Evolutionary conservation across 139 green algal species (phyloP).

Genomic region (Desmodesmus armatus): DNA sequence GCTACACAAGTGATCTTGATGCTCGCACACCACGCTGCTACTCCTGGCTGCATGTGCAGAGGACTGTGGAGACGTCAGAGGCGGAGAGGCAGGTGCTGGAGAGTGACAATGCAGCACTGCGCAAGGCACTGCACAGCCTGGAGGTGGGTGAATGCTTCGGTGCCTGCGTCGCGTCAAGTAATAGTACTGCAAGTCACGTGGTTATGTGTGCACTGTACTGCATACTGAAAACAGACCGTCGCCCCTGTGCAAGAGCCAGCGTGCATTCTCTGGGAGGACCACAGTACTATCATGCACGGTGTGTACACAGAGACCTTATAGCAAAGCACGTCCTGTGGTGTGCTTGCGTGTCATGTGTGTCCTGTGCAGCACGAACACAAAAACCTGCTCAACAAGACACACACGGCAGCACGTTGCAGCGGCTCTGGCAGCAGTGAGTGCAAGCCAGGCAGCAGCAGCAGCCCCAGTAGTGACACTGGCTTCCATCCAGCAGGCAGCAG

Average conservation of each 20-base stretch:
- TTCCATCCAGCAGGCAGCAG: too few species aligned
- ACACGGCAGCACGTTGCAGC: background rate
- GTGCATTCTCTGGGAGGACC: too few species aligned
- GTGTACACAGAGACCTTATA: too few species aligned
- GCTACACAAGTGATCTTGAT: background rate
- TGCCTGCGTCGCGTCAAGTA: background rate
- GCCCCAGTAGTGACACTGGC: background rate
- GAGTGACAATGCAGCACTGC: constrained; percentile 7
- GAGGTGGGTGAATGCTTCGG: background rate
- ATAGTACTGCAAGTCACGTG: background rate
- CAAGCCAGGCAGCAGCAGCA: background rate
- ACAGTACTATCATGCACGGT: too few species aligned
- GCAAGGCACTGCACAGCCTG: constrained; percentile 10
- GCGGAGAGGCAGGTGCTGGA: constrained; percentile 28
- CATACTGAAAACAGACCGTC: too few species aligned
- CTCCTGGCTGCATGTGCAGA: background rate
- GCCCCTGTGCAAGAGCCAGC: too few species aligned
- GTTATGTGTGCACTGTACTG: background rate
- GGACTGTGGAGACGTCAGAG: constrained; percentile 2
- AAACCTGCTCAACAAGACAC: constrained; percentile 1
- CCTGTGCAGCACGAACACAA: constrained; percentile 6
- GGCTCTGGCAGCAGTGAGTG: too few species aligned
- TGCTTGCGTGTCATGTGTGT: too few species aligned
- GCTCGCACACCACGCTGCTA: background rate
- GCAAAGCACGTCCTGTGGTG: too few species aligned